These are phyloP conservation scores for Monosporascus sp. DNA, from an alignment of 2,329 filamentous ascomycete genomes.

Conservation along the genomic window DNA sequence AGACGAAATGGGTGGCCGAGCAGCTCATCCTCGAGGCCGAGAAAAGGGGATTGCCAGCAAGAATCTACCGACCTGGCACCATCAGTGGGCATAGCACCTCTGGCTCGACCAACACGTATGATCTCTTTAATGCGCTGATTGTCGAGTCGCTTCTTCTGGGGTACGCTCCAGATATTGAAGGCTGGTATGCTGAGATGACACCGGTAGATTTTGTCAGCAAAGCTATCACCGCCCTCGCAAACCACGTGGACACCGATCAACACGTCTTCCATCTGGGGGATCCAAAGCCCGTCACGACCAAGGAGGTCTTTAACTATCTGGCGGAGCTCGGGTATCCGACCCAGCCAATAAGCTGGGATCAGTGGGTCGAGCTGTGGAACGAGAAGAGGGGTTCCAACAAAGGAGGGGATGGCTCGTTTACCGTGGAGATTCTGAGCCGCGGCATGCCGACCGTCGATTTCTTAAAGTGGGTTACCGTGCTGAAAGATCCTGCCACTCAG, in stretches of 20 bases:
- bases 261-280: constrained; percentile 71
- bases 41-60: constrained; percentile 62
- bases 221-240: constrained; percentile 65
- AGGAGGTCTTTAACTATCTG: constrained; percentile 59
- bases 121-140: constrained; percentile 69
- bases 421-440: constrained; percentile 71
- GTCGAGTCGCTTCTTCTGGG: constrained; percentile 73
- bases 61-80: constrained; percentile 68
- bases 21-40: constrained; percentile 67
- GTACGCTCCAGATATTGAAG: constrained; percentile 62
- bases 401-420: constrained; percentile 67
- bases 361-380: constrained; percentile 71
- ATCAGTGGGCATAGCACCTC: constrained; percentile 73
- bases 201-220: constrained; percentile 77
- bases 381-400: constrained; percentile 61
- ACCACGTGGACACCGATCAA: constrained; percentile 57
- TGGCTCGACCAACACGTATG: constrained; percentile 72
- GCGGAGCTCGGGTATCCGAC: constrained; percentile 66
- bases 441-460: constrained; percentile 76
- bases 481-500: constrained; percentile 65
- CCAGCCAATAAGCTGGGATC: constrained; percentile 59
- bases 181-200: constrained; percentile 79
- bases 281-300: constrained; percentile 62
- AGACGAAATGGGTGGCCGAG: constrained; percentile 79
- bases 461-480: constrained; percentile 64